Evolutionary conservation across 2,329 filamentous ascomycete species (phyloP).

Genomic region (Cercospora berteroae): DNA sequence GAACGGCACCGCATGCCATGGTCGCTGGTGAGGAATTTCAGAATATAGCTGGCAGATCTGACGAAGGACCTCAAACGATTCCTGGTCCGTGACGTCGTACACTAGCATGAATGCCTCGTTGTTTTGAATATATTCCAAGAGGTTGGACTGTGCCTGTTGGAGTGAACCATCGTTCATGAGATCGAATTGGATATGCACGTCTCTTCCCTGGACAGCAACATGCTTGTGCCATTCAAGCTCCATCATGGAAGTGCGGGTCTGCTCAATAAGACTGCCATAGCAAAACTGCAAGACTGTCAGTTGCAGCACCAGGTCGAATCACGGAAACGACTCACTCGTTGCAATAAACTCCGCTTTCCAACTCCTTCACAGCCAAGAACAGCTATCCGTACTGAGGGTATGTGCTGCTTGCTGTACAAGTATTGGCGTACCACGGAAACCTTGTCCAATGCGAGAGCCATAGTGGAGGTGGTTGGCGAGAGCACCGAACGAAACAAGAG

Average conservation of each 20-base stretch:
- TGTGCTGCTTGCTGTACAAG: constrained; percentile 12
- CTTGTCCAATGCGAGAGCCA: constrained; percentile 13
- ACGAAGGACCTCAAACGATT: constrained; percentile 11
- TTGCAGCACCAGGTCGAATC: background rate
- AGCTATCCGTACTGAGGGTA: constrained; percentile 15
- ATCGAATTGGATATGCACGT: constrained; percentile 16
- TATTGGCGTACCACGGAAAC: constrained; percentile 12
- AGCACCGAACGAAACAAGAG: background rate
- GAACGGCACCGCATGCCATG: constrained; percentile 6
- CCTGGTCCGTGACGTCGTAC: constrained; percentile 14
- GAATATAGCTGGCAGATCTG: constrained; percentile 2
- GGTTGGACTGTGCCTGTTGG: background rate
- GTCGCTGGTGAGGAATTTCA: constrained; percentile 13
- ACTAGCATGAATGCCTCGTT: constrained; percentile 17
- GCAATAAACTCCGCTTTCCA: constrained; percentile 16
- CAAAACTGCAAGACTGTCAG: constrained; percentile 10
- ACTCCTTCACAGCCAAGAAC: constrained; percentile 14
- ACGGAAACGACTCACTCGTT: constrained; percentile 1
- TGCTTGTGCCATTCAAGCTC: constrained; percentile 20
- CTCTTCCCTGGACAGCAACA: constrained; percentile 14
- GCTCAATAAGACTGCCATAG: constrained; percentile 15
- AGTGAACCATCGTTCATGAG: constrained; percentile 2
- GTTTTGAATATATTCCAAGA: constrained; percentile 9
- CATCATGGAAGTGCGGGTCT: background rate
- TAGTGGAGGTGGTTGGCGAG: background rate